Evolutionary conservation across 805 yeast genomes (phyloP).

Genomic region (Allodekkera sacchari): DNA sequence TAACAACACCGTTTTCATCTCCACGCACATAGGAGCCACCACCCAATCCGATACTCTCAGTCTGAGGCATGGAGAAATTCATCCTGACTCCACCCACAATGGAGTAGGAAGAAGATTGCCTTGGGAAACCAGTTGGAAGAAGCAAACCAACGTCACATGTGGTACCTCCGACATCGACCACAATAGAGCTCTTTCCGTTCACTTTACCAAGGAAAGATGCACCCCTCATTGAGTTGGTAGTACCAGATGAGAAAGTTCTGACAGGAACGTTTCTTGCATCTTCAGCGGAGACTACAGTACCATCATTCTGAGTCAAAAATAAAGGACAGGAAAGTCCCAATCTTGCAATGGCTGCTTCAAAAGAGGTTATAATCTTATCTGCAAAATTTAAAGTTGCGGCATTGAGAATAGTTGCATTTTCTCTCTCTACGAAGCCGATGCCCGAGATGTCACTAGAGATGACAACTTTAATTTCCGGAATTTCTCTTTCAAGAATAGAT

Average conservation of each 20-base stretch:
- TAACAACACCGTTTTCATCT: constrained; percentile 14
- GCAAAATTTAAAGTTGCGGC: constrained; percentile 38
- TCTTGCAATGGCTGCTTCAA: constrained; percentile 28
- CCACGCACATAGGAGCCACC: constrained; percentile 39
- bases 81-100: constrained; percentile 39
- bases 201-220: constrained; percentile 34
- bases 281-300: constrained; percentile 32
- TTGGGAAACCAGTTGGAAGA: constrained; percentile 37
- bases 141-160: constrained; percentile 42
- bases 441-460: constrained; percentile 34
- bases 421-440: constrained; percentile 37
- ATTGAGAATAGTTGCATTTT: constrained; percentile 38
- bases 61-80: constrained; percentile 45
- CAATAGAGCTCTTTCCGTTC: constrained; percentile 28
- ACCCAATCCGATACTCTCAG: constrained; percentile 40
- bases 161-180: constrained; percentile 45
- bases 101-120: constrained; percentile 36
- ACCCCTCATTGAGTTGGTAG: constrained; percentile 40
- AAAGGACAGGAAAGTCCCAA: constrained; percentile 32
- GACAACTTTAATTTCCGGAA: constrained; percentile 29
- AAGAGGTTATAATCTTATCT: constrained; percentile 30
- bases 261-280: constrained; percentile 36
- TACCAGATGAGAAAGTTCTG: constrained; percentile 40
- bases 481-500: constrained; percentile 23
- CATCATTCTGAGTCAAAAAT: constrained; percentile 38